Evolutionary conservation across 805 yeast genomes (phyloP).

Genomic region (Candida yuanshanica): DNA sequence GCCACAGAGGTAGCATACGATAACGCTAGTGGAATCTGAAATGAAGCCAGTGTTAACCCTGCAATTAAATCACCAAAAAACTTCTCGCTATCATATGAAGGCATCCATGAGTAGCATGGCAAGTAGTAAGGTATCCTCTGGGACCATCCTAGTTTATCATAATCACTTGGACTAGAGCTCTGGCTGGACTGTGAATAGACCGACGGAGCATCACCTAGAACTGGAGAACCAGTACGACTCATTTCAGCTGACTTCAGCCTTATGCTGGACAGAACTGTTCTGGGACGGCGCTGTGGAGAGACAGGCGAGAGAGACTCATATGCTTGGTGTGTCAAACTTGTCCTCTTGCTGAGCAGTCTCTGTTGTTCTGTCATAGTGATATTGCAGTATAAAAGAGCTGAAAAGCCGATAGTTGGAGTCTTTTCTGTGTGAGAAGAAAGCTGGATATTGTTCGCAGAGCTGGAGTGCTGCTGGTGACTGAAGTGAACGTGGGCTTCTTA

Average conservation of each 20-base stretch:
- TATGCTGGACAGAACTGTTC: constrained; percentile 15
- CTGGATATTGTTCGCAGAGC: too few species aligned
- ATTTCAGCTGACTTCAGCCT: constrained; percentile 3
- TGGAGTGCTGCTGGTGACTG: too few species aligned
- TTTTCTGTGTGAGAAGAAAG: too few species aligned
- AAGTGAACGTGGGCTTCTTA: too few species aligned
- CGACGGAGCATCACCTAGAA: constrained; percentile 10
- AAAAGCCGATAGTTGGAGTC: too few species aligned
- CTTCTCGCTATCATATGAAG: constrained; percentile 35
- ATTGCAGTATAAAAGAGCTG: too few species aligned
- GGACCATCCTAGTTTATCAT: constrained; percentile 8
- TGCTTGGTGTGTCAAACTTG: constrained; percentile 1
- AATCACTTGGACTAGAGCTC: constrained; percentile 1
- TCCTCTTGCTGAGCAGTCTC: constrained; percentile 10
- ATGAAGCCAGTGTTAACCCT: constrained; percentile 83
- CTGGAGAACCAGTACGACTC: background rate
- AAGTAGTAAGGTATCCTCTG: constrained; percentile 52
- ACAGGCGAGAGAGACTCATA: constrained; percentile 12
- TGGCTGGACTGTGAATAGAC: constrained; percentile 10
- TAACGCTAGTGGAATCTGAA: constrained; percentile 79
- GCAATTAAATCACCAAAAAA: constrained; percentile 66
- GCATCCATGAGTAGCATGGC: constrained; percentile 67
- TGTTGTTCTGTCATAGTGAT: constrained; percentile 3
- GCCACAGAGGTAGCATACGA: constrained; percentile 78
- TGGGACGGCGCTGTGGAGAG: constrained; percentile 14